These are phyloP conservation scores for Cantharellus anzutake DNA, from an alignment of 768 basidiomycete genomes.

Conservation along the genomic window DNA sequence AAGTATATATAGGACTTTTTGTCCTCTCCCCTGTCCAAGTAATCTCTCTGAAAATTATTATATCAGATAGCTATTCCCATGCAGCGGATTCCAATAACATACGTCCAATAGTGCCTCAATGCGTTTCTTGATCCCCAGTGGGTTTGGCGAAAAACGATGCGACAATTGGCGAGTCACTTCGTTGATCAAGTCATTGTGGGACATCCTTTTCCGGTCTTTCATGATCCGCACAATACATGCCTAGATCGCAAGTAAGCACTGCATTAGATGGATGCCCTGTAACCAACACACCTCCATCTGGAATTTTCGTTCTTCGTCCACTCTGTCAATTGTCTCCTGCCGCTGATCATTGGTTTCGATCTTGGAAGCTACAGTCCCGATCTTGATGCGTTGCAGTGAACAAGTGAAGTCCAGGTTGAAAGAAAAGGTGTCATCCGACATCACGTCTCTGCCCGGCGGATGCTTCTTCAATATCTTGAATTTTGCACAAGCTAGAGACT, in stretches of 20 bases:
- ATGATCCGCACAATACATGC: constrained; percentile 95
- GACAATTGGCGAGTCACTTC: constrained; percentile 81
- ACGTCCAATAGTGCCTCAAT: constrained; percentile 91
- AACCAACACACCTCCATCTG: constrained; percentile 57
- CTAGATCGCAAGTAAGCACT: constrained; percentile 22
- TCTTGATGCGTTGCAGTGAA: constrained; percentile 81
- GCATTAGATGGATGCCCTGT: background rate
- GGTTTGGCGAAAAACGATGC: constrained; percentile 70
- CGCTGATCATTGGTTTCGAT: constrained; percentile 77
- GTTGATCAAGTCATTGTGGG: constrained; percentile 72
- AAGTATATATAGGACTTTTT: constrained; percentile 79
- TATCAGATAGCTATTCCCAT: background rate
- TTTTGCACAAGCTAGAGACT: constrained; percentile 90
- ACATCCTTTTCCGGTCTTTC: constrained; percentile 86
- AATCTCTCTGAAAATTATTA: constrained; percentile 50
- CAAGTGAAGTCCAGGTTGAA: constrained; percentile 74
- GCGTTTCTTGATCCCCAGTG: constrained; percentile 75
- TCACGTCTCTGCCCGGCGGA: constrained; percentile 71
- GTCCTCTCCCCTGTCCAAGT: constrained; percentile 76
- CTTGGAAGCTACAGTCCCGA: constrained; percentile 70
- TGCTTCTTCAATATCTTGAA: constrained; percentile 83
- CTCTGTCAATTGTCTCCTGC: constrained; percentile 72
- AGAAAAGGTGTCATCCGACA: constrained; percentile 58
- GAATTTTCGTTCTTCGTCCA: constrained; percentile 82
- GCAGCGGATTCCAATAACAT: constrained; percentile 11